A percentile compares a stretch with the other conserved stretches of the same genome.
Conservation (phyloP, 2,329 filamentous ascomycete genomes). For the Paraconiothyrium brasiliense region DNA sequence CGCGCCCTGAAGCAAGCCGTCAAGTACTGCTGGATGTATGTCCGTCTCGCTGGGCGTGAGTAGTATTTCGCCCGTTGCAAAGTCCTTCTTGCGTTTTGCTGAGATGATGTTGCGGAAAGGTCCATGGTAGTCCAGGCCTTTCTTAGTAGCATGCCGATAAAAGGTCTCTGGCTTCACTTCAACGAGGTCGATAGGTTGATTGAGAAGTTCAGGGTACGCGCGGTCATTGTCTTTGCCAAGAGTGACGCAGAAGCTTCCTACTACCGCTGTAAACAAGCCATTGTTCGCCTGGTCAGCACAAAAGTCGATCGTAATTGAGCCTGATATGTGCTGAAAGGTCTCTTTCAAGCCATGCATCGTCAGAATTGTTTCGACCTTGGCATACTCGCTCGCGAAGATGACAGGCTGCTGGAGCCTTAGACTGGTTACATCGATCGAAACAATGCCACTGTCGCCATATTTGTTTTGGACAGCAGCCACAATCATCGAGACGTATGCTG, state of each 20-base stretch:
- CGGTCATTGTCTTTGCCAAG: constrained; percentile 19
- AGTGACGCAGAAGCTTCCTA: constrained; percentile 12
- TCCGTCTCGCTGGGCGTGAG: constrained; percentile 36
- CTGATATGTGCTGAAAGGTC: not conserved
- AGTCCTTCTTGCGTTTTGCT: constrained; percentile 17
- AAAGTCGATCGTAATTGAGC: constrained; percentile 23
- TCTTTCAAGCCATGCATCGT: constrained; percentile 16
- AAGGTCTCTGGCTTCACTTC: constrained; percentile 17
- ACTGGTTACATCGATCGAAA: constrained; percentile 20
- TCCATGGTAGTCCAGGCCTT: constrained; percentile 16
- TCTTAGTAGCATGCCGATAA: constrained; percentile 18
- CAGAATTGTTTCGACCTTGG: constrained; percentile 19
- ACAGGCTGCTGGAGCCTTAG: constrained; percentile 15
- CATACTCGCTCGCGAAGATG: constrained; percentile 18
- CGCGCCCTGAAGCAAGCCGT: constrained; percentile 41
- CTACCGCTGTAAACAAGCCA: constrained; percentile 21
- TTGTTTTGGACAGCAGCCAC: constrained; percentile 18
- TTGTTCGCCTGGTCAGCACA: constrained; percentile 17
- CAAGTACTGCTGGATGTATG: constrained; percentile 41
- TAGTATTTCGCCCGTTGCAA: constrained; percentile 16
- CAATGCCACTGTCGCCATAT: constrained; percentile 15
- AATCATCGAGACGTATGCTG: constrained; percentile 56
- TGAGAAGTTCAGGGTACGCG: constrained; percentile 1
- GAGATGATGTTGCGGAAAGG: constrained; percentile 17
- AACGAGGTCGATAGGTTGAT: constrained; percentile 5